A percentile compares a stretch with the other conserved stretches of the same genome.
Evolutionary conservation across 768 basidiomycete species (phyloP).

Genomic region (Gymnopilus junonius): DNA sequence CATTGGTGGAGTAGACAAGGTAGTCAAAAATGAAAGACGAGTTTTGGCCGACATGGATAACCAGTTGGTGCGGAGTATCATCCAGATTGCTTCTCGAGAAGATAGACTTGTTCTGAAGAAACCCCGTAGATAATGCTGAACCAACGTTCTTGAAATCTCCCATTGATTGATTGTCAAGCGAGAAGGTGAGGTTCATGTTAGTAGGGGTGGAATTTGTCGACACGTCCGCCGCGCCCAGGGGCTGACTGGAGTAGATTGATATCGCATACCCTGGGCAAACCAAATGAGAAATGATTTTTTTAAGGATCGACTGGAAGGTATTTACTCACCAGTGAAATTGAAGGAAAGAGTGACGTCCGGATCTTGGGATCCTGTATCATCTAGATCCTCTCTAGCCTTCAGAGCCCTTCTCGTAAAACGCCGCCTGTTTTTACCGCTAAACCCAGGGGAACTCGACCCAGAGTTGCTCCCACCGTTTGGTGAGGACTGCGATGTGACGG

Average conservation of each 20-base stretch:
- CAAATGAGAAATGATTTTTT: slow-evolving; percentile 1
- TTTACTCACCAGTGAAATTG: slow-evolving; percentile 46
- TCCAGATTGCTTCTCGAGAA: slow-evolving; percentile 38
- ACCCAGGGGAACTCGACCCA: neutral
- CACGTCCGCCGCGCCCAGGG: slow-evolving; percentile 23
- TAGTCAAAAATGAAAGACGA: slow-evolving; percentile 56
- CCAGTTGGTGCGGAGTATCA: slow-evolving; percentile 45
- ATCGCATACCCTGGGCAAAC: slow-evolving; percentile 47
- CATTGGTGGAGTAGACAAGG: slow-evolving; percentile 41
- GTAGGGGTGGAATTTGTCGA: slow-evolving; percentile 34
- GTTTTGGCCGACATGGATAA: slow-evolving; percentile 45
- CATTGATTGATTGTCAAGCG: slow-evolving; percentile 39
- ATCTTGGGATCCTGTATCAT: slow-evolving; percentile 34
- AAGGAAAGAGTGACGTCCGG: slow-evolving; percentile 39
- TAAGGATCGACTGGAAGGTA: neutral
- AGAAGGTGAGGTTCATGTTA: slow-evolving; percentile 47
- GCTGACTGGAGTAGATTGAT: slow-evolving; percentile 48
- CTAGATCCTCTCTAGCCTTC: slow-evolving; percentile 27
- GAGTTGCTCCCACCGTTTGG: slow-evolving; percentile 7
- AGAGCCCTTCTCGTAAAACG: neutral
- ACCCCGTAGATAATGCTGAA: slow-evolving; percentile 28
- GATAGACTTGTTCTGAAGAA: slow-evolving; percentile 38
- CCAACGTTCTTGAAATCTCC: slow-evolving; percentile 36
- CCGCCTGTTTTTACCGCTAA: slow-evolving; percentile 4
- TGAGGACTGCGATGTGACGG: neutral